Conservation (phyloP, 2,329 filamentous ascomycete species). For the Colletotrichum higginsianum region DNA sequence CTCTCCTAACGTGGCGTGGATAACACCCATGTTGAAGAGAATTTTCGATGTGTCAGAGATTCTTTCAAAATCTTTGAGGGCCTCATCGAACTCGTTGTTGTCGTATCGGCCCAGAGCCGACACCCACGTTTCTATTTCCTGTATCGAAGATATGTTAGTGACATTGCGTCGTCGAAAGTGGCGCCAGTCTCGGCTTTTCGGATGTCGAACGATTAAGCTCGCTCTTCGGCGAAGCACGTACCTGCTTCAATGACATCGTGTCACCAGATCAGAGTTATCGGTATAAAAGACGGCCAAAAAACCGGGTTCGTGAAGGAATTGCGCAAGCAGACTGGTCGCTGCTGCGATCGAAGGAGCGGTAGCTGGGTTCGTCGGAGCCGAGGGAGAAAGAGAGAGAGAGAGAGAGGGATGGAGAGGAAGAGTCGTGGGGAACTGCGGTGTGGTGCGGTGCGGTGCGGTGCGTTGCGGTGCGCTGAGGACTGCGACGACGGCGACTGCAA, state of each 20-base stretch:
- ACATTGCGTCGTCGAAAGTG: background rate
- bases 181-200: background rate
- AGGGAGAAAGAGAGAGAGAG: no score
- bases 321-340: conserved; percentile 37
- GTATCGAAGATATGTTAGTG: conserved; percentile 23
- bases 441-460: background rate
- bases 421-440: conserved; percentile 37
- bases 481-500: conserved; percentile 22
- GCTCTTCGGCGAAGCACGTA: conserved; percentile 50
- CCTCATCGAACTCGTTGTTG: conserved; percentile 96
- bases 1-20: conserved; percentile 95
- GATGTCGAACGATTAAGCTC: background rate
- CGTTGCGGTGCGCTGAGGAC: background rate
- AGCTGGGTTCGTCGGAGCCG: conserved; percentile 1
- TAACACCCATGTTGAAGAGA: conserved; percentile 97
- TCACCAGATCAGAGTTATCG: conserved; percentile 10
- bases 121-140: conserved; percentile 99
- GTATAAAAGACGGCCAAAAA: conserved; percentile 1
- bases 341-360: conserved; percentile 23
- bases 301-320: background rate
- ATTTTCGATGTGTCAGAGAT: conserved; percentile 98
- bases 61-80: conserved; percentile 84
- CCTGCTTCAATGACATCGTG: conserved; percentile 74
- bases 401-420: background rate
- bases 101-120: conserved; percentile 92